phyloP scores from a whole-genome alignment of 2,329 filamentous ascomycete species.

The Xylariomycetidae sp. region DNA sequence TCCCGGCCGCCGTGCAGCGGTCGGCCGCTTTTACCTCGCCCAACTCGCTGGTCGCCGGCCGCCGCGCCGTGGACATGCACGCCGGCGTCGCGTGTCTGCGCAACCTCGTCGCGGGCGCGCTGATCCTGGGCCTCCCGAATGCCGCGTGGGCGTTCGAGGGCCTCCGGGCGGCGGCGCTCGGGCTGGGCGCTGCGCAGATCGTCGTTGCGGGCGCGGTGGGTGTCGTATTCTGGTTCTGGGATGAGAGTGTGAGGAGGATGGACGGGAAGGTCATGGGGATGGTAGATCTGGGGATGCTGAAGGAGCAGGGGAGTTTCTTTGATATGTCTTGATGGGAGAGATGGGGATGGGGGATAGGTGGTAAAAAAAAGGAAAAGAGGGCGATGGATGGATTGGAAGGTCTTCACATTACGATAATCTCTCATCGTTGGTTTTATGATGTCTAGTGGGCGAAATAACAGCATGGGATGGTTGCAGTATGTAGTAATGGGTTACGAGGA shows the following conservation, averaged over 20 bases:
- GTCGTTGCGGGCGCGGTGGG: conserved; percentile 30
- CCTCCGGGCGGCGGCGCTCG: conserved; percentile 35
- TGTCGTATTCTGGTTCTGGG: conserved; percentile 36
- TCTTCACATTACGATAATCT: too few relatives aligned
- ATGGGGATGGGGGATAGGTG: background rate
- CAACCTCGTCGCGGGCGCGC: conserved; percentile 35
- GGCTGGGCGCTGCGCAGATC: conserved; percentile 37
- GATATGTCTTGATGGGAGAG: conserved; percentile 29
- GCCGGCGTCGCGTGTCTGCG: conserved; percentile 37
- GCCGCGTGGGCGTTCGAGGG: conserved; percentile 30
- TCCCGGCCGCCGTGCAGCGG: conserved; percentile 38
- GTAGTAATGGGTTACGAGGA: too few relatives aligned
- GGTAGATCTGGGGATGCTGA: conserved; percentile 39
- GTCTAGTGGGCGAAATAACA: too few relatives aligned
- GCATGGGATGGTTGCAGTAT: too few relatives aligned
- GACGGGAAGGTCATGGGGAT: conserved; percentile 45
- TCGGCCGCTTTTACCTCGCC: conserved; percentile 46
- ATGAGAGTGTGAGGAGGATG: conserved; percentile 35
- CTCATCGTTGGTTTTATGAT: too few relatives aligned
- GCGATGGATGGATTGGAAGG: too few relatives aligned
- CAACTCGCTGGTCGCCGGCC: conserved; percentile 40
- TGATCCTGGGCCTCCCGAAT: conserved; percentile 38
- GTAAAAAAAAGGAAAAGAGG: background rate
- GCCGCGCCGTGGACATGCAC: conserved; percentile 45
- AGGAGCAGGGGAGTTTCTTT: conserved; percentile 41